Evolutionary conservation across 768 basidiomycete genomes (phyloP), one percentile per base, ranked within the genome.

Genomic region (Mycena rosella): DNA sequence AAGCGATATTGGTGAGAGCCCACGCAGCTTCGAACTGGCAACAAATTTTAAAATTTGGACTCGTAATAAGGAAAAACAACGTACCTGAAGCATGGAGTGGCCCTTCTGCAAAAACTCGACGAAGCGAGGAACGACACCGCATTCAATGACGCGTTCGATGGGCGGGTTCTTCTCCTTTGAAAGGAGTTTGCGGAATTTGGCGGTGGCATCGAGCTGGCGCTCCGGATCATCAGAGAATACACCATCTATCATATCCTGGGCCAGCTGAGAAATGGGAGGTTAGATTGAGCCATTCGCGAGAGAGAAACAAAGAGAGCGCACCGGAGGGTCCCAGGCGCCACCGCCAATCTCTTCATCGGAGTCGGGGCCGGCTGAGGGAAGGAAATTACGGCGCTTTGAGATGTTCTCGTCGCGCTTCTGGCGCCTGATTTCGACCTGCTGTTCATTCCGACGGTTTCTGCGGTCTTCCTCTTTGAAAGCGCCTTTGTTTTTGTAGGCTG

Each of bases 121-220:
- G 73, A 99, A 99, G 63, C 97, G 94, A 63, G 95, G 93, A 36
- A 99, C 95, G 51, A 99, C 98, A 62, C 95, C 94, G 79, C 96
- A 98, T 74, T 96, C 95, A 79, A 97, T 99, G 72, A 99, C 98
- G 79, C 91, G 91, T 79, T 99, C 98, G 78, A 99, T 99, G 22
- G 97, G 98, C 51, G 98, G 98, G 79, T 98, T 99, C 86, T 96
- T 97, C 84, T 99, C 98, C 84, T 99, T 99, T 71, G 97, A 98
- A 70, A 99, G 89, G 42, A 99, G 87, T 83, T 98, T 99, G 75
- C 98, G 91, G 87, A 99, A 99, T 82, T 94, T 96, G 75, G 95
- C 98, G 17, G 98, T 99, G 76, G 97, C 94, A 79, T 98, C 96
- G 67, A 98, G 86, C 80, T 99, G 98, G 73, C 89, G 91, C 68